phyloP scores from a whole-genome alignment of 148 eudicot genomes.

The Vaccinium macrocarpon region DNA sequence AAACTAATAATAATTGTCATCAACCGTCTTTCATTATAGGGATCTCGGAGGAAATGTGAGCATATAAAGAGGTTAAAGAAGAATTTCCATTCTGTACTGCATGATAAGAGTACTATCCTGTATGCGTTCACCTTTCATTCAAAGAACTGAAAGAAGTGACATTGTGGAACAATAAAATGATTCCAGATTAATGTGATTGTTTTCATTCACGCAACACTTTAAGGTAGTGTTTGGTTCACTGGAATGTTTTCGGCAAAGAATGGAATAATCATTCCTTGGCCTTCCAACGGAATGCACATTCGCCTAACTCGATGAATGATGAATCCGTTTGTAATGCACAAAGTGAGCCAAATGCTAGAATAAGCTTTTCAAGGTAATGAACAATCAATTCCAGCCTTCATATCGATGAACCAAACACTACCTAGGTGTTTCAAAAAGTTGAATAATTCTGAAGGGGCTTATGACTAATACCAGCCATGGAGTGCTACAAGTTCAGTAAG shows the following conservation, averaged over 20 bases:
- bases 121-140: not conserved
- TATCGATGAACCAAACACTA: not conserved
- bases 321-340: not conserved
- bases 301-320: not conserved
- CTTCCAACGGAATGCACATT: not conserved
- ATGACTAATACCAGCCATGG: not conserved
- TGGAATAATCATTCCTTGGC: not conserved
- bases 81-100: not conserved
- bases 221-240: not conserved
- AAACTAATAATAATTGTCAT: not conserved
- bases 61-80: not conserved
- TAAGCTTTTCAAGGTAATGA: not conserved
- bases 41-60: not conserved
- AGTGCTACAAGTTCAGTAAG: not conserved
- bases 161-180: not conserved
- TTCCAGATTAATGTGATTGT: not conserved
- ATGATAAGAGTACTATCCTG: not conserved
- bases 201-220: not conserved
- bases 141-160: not conserved
- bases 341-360: not conserved
- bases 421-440: not conserved
- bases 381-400: not conserved
- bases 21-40: not conserved
- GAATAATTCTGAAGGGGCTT: not conserved
- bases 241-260: not conserved